Base-by-base conservation (phyloP, 2,329 filamentous ascomycete genomes). In the Beauveria caledonica region DNA sequence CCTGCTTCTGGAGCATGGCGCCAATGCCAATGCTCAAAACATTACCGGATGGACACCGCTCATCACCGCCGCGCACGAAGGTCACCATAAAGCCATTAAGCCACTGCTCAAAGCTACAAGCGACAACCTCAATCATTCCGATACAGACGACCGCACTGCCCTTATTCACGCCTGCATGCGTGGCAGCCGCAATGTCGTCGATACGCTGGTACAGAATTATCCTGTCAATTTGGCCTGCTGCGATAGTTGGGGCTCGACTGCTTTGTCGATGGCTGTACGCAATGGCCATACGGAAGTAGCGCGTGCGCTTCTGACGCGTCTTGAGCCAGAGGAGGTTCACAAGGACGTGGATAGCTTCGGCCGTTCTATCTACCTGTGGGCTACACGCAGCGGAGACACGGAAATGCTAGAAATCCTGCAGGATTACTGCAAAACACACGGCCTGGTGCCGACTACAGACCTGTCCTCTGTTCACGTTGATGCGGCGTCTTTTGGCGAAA, bases 131-230 rank as follows among this genome's bases (percentile, higher is more conserved):
- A 52, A 59, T 23, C 46, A n/a, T 19, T 45, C 33, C 27, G 57
- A 59, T 23, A 21, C 25, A 7, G 57, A 59, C 29, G n/a, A 45
- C 39, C 57, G 57, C 3, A 59, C 57, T n/a, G 57, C 57, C 3
- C 49, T 59, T 3, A 59, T 59, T 11, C 57, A 59, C 19, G 57
- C 48, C 39, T 52, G 48, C n/a, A 59, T 59, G 57, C 57, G 57
- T 27, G 57, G 49, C 19, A 17, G 53, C 8, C 11, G 7, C 13
- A 9, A 39, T 9, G 48, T 36, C 3, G 49, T 33, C 17, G n/a
- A 7, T 5, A 23, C 27, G 8, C 40, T 59, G 19, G 13, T 59
- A 2, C 19, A 27, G 5, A 59, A 53, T 2, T 59, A 46, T 19
- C 57, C 57, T 3, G 49, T 59, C 11, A 53, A 52, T 40, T 27